Percentiles rank a stretch among this genome's conserved stretches.
These are phyloP conservation scores for Pachyrhizus erosus DNA, from an alignment of 306 rosid genomes.

Conservation along the genomic window DNA sequence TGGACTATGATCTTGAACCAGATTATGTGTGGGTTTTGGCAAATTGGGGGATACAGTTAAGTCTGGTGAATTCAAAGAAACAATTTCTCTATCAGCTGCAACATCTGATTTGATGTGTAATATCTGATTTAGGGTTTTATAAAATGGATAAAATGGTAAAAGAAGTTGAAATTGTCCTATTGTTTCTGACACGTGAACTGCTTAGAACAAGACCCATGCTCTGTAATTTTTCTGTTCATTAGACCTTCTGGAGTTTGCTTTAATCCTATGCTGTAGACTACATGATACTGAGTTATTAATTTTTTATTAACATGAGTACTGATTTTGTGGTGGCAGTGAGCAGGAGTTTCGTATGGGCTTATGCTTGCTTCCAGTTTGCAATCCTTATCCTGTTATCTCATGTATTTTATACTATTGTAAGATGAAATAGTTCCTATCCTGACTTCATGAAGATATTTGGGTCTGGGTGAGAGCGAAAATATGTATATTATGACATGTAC, in stretches of 20 bases:
- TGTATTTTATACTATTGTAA: constrained; percentile 75
- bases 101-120: not conserved
- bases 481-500: constrained; percentile 28
- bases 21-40: no score
- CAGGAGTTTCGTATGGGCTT: constrained; percentile 83
- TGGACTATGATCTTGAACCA: no score
- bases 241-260: not conserved
- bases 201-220: not conserved
- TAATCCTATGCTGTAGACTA: constrained; percentile 10
- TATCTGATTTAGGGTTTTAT: not conserved
- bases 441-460: constrained; percentile 3
- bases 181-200: not conserved
- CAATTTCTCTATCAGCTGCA: not conserved
- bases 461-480: not conserved
- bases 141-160: not conserved
- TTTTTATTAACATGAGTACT: constrained; percentile 11
- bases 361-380: constrained; percentile 90
- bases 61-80: not conserved
- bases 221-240: constrained; percentile 10
- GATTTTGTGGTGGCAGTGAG: constrained; percentile 59
- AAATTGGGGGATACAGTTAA: not conserved
- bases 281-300: constrained; percentile 5
- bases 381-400: constrained; percentile 78
- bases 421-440: constrained; percentile 43
- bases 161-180: not conserved